phyloP scores from a whole-genome alignment of 116 monocot genomes.

The Phalaenopsis hybrid region DNA sequence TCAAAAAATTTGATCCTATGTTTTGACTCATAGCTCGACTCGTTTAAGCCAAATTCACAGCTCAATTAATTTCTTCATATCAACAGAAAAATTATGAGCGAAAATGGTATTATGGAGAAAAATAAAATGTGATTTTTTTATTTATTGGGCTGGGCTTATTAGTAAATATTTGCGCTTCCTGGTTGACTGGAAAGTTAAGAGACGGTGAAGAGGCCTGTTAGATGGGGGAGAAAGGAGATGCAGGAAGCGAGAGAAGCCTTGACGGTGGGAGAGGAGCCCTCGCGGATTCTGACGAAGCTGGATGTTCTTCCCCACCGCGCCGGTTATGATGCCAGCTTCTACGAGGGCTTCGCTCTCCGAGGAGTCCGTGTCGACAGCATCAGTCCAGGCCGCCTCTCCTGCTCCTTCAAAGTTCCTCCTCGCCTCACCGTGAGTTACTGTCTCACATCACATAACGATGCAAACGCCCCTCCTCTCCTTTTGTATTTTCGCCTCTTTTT shows the following conservation, averaged over 20 bases:
- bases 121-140: too few species aligned
- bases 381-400: conserved; percentile 49
- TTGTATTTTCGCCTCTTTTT: neutral
- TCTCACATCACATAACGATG: neutral
- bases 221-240: conserved; percentile 14
- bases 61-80: too few species aligned
- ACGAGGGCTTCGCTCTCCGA: conserved; percentile 52
- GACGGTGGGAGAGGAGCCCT: conserved; percentile 14
- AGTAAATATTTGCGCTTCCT: too few species aligned
- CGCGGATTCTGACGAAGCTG: conserved; percentile 22
- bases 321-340: conserved; percentile 41
- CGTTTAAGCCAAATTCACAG: too few species aligned
- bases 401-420: conserved; percentile 74
- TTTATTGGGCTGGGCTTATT: too few species aligned
- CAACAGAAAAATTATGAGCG: too few species aligned
- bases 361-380: conserved; percentile 60
- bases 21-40: too few species aligned
- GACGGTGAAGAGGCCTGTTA: neutral
- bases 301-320: conserved; percentile 24
- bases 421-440: conserved; percentile 52
- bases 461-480: neutral
- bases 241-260: conserved; percentile 47
- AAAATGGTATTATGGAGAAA: too few species aligned
- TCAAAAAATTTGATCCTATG: too few species aligned
- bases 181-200: too few species aligned